Evolutionary conservation across 192 early-diverging fungal species (phyloP), one percentile per base, ranked within the genome.

Genomic region (Linnemannia elongata): DNA sequence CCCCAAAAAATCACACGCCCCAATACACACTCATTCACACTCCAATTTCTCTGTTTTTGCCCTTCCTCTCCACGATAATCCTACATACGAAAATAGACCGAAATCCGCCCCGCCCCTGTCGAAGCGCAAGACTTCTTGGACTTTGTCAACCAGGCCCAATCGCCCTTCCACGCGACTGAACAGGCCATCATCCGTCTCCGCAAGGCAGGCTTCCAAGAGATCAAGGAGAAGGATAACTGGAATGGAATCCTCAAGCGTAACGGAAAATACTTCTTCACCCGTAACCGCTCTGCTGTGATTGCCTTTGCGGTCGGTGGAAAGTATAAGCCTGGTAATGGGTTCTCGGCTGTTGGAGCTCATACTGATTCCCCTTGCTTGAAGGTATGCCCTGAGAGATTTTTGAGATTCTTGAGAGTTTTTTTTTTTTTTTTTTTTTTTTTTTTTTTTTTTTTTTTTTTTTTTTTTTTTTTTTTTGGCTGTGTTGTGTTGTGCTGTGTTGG

Each of bases 321-420:
- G 82, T 97, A 95, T 79, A 89, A 90, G 68, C 91, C 95, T 42
- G 96, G 96, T 24, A 96, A 97, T 74, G 97, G 97, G 15, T 93
- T 98, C 77, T 94, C 96, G 30, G 96, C 98, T 47, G 92, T 99
- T 63, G 99, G 96, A 45, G 98, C 99, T 5, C 99, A 99, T 88
- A 97, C 97, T 30, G 99, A 99, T 88, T 97, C 96, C 27, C 99
- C 98, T 33, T 99, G 98, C 89, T 90, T 99, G 74, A 99, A 97
- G 92, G 94, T 96, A 81, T 44, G 42, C 42, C 10, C 42, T n/a
- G 42, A 44, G 42, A 44, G 42, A 44, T 9, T 44, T 44, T 6
- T 44, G 76, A 41, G 39, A 33, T 36, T n/a, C 2, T 42, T 3
- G 27, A 33, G 60, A 0, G 39, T 18, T 44, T 20, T 22, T 39